Percentiles rank a stretch among this genome's conserved stretches.
These are phyloP conservation scores for Fusarium sororula DNA, from an alignment of 2,329 filamentous ascomycete genomes.

Conservation along the genomic window DNA sequence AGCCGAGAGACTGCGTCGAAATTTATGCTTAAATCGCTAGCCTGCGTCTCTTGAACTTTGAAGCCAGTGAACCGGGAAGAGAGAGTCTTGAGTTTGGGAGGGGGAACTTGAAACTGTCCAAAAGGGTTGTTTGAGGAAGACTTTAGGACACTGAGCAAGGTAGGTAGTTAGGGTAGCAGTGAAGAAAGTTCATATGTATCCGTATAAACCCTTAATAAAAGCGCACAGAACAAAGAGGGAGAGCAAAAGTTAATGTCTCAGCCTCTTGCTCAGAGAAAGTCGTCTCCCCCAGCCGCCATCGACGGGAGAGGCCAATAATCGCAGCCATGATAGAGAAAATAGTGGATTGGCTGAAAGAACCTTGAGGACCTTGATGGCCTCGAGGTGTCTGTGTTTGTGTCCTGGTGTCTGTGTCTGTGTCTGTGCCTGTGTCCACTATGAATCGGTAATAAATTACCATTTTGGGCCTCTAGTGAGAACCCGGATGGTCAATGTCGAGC, in stretches of 20 bases:
- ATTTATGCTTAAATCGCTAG: slow-evolving; percentile 26
- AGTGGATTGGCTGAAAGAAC: slow-evolving; percentile 28
- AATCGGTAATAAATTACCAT: slow-evolving; percentile 25
- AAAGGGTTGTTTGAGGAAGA: slow-evolving; percentile 8
- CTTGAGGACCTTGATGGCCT: slow-evolving; percentile 36
- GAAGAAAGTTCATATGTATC: neutral
- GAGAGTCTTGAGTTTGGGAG: neutral
- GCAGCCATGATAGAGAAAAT: slow-evolving; percentile 11
- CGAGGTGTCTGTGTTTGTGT: neutral
- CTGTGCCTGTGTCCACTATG: slow-evolving; percentile 2
- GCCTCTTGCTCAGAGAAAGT: slow-evolving; percentile 8
- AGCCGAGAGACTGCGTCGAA: slow-evolving; percentile 1
- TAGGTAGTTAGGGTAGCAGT: neutral
- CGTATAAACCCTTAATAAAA: neutral
- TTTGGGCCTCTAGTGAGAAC: slow-evolving; percentile 28
- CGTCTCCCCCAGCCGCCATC: neutral
- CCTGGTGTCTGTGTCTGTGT: neutral
- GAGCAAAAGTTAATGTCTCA: slow-evolving; percentile 30
- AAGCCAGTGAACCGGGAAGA: neutral
- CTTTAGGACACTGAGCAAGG: neutral
- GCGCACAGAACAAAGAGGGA: neutral
- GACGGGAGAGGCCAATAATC: neutral
- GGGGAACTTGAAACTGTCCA: neutral
- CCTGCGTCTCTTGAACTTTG: neutral
- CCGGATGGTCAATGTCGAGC: slow-evolving; percentile 32